These are phyloP conservation scores for Fusarium incarnatum DNA, from an alignment of 2,329 filamentous ascomycete species.

Conservation along the genomic window DNA sequence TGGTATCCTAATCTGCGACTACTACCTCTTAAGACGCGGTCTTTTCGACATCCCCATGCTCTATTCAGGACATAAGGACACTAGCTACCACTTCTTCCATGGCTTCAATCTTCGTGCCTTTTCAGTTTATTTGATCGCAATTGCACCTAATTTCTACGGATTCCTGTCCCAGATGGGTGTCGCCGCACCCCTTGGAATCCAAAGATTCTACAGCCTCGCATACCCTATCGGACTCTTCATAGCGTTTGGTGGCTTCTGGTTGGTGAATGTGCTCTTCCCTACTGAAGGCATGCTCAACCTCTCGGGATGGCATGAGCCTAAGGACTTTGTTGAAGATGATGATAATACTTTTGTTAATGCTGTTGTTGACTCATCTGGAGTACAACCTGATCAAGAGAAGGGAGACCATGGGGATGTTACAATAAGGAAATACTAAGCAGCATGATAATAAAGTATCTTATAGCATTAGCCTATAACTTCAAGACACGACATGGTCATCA, in stretches of 20 bases:
- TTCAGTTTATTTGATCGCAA: not conserved
- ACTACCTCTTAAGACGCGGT: slow-evolving; percentile 4
- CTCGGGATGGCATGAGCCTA: not conserved
- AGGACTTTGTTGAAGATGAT: slow-evolving; percentile 1
- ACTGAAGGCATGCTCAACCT: rapidly evolving
- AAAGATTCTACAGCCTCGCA: slow-evolving; percentile 6
- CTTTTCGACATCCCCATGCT: slow-evolving; percentile 12
- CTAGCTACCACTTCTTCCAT: slow-evolving; percentile 8
- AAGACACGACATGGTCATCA: no score
- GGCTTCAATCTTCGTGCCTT: slow-evolving; percentile 1
- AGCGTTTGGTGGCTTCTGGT: slow-evolving; percentile 11
- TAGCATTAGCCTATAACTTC: no score
- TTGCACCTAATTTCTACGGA: slow-evolving; percentile 20
- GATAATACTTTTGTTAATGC: not conserved
- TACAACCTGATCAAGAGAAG: not conserved
- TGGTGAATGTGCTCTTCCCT: not conserved
- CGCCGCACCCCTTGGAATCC: not conserved
- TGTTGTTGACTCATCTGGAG: not conserved
- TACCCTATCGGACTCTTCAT: not conserved
- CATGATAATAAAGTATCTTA: rapidly evolving
- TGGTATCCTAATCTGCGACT: slow-evolving; percentile 15
- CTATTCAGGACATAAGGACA: not conserved
- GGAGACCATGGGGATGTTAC: rapidly evolving
- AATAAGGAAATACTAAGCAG: not conserved
- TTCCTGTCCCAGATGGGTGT: slow-evolving; percentile 18